Conservation (phyloP, 768 basidiomycete genomes). For the Omphalotus guepiniiformis region DNA sequence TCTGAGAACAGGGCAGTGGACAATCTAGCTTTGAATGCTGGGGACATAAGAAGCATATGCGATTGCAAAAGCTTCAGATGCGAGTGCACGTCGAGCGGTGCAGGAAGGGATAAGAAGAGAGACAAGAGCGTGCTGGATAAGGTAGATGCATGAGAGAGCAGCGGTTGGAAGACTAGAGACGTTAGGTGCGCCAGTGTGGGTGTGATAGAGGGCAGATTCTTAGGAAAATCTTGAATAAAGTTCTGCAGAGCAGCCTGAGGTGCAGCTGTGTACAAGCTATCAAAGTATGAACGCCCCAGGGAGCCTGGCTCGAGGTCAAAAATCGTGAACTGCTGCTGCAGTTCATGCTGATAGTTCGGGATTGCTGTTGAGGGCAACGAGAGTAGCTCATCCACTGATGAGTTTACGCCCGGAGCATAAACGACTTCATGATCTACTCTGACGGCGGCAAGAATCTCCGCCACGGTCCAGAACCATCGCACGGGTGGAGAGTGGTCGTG, state of each 20-base stretch:
- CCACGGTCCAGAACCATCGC: slow-evolving; percentile 62
- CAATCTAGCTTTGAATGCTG: slow-evolving; percentile 69
- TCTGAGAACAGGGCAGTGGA: slow-evolving; percentile 76
- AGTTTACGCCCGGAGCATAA: not conserved
- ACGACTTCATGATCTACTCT: slow-evolving; percentile 3
- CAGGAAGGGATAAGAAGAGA: slow-evolving; percentile 59
- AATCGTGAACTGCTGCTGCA: slow-evolving; percentile 43
- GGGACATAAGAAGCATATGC: slow-evolving; percentile 69
- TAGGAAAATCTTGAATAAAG: slow-evolving; percentile 60
- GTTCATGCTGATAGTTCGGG: slow-evolving; percentile 29
- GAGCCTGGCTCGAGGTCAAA: slow-evolving; percentile 69
- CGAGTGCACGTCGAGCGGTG: slow-evolving; percentile 61
- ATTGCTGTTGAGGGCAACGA: not conserved
- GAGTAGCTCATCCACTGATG: not conserved
- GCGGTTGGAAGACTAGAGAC: slow-evolving; percentile 56
- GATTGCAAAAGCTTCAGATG: slow-evolving; percentile 70
- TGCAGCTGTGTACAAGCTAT: slow-evolving; percentile 19
- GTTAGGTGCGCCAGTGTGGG: slow-evolving; percentile 63
- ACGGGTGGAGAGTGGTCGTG: slow-evolving; percentile 25
- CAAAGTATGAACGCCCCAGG: slow-evolving; percentile 21
- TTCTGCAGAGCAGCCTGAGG: slow-evolving; percentile 29
- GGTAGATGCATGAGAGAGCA: slow-evolving; percentile 54
- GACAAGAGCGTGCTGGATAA: slow-evolving; percentile 66
- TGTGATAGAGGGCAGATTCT: slow-evolving; percentile 52
- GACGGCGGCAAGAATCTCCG: slow-evolving; percentile 51